phyloP scores from a whole-genome alignment of 2,329 filamentous ascomycete genomes.

The Colletotrichum tropicicola region DNA sequence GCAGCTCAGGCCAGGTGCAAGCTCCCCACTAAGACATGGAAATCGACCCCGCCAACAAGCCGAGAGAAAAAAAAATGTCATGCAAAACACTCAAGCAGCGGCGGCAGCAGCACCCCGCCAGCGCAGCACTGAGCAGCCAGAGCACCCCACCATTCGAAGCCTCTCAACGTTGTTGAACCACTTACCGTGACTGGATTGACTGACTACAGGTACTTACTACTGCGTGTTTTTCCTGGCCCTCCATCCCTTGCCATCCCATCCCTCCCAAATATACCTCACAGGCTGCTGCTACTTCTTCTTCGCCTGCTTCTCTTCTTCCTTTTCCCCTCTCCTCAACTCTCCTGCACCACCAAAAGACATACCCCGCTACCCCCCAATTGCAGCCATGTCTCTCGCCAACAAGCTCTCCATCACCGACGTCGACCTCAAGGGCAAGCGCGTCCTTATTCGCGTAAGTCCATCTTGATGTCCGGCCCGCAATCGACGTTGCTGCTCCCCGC shows the following conservation, averaged over 20 bases:
- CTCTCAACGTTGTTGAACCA: constrained; percentile 31
- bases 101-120: constrained; percentile 32
- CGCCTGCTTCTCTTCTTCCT: constrained; percentile 29
- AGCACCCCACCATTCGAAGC: constrained; percentile 34
- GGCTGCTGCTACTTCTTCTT: neutral
- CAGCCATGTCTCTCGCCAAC: constrained; percentile 94
- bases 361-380: constrained; percentile 31
- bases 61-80: constrained; percentile 19
- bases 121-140: constrained; percentile 31
- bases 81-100: constrained; percentile 17
- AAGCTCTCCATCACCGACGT: constrained; percentile 97
- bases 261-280: constrained; percentile 33
- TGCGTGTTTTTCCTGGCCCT: constrained; percentile 21
- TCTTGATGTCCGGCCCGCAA: neutral
- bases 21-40: constrained; percentile 24
- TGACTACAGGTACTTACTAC: neutral
- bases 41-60: constrained; percentile 35
- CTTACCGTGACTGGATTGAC: constrained; percentile 14
- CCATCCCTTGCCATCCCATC: constrained; percentile 10
- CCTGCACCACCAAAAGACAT: constrained; percentile 22
- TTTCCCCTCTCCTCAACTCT: constrained; percentile 36
- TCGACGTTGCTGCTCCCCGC: neutral
- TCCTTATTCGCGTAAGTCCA: constrained; percentile 88
- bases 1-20: neutral
- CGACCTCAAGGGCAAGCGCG: constrained; percentile 97